Evolutionary conservation across 1,284 basidiomycete species (phyloP).

Genomic region (Trametes hirsuta): DNA sequence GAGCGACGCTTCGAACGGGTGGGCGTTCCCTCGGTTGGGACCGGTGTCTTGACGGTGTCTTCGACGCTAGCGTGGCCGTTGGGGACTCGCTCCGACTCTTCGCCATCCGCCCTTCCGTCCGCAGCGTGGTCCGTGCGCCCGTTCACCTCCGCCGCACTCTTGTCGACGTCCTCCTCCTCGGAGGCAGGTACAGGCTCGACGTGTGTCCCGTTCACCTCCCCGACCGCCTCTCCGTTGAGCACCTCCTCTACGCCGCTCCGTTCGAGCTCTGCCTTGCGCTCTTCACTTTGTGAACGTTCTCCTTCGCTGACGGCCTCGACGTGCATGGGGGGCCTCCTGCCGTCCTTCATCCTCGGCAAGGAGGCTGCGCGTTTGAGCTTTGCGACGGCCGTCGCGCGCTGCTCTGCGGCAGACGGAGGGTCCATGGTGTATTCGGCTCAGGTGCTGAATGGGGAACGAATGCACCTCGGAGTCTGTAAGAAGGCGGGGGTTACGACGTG

Average conservation of each 20-base stretch:
- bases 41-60: constrained; percentile 30
- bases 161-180: constrained; percentile 11
- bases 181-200: constrained; percentile 4
- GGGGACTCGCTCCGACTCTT: constrained; percentile 23
- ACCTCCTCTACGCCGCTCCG: constrained; percentile 16
- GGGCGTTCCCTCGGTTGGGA: constrained; percentile 32
- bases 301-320: constrained; percentile 78
- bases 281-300: constrained; percentile 53
- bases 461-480: constrained; percentile 36
- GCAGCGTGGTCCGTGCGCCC: constrained; percentile 1
- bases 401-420: constrained; percentile 57
- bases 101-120: constrained; percentile 20
- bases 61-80: constrained; percentile 25
- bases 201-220: constrained; percentile 25
- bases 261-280: constrained; percentile 25
- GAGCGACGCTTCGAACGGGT: constrained; percentile 61
- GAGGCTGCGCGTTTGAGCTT: constrained; percentile 90
- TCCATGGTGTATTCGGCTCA: constrained; percentile 42
- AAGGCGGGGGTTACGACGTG: constrained; percentile 21
- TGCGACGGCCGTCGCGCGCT: constrained; percentile 83
- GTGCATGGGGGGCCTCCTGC: constrained; percentile 82
- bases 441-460: constrained; percentile 27
- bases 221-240: constrained; percentile 32
- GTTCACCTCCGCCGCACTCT: constrained; percentile 7
- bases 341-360: constrained; percentile 86